phyloP scores from a whole-genome alignment of 2,329 filamentous ascomycete species.

The Thyridium curvatum region DNA sequence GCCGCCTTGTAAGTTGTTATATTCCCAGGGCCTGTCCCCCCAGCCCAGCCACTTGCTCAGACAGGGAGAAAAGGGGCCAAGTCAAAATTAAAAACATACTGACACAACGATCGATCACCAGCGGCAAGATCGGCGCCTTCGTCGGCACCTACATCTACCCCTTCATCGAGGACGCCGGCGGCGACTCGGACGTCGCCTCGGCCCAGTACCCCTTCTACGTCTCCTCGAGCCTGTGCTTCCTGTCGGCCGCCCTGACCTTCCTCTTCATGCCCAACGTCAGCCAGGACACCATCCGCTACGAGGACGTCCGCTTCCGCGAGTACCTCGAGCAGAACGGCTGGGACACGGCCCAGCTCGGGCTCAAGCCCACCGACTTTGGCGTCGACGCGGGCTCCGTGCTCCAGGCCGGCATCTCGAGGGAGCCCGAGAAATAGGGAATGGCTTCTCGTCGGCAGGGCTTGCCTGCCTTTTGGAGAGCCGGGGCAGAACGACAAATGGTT shows the following conservation, averaged over 20 bases:
- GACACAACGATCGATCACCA: too few relatives aligned
- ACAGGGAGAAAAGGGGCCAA: too few relatives aligned
- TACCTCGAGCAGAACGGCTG: slow-evolving; percentile 72
- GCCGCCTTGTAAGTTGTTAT: too few relatives aligned
- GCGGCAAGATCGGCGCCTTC: slow-evolving; percentile 77
- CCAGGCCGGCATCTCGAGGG: too few relatives aligned
- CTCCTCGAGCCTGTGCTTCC: slow-evolving; percentile 68
- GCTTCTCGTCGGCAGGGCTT: too few relatives aligned
- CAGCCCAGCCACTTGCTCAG: too few relatives aligned
- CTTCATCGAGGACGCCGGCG: slow-evolving; percentile 59
- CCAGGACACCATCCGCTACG: slow-evolving; percentile 76
- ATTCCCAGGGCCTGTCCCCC: too few relatives aligned
- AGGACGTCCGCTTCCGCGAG: slow-evolving; percentile 69
- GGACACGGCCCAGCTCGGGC: slow-evolving; percentile 55
- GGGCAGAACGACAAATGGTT: too few relatives aligned
- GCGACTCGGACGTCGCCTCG: slow-evolving; percentile 42
- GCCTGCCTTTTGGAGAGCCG: too few relatives aligned
- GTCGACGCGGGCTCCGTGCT: too few relatives aligned
- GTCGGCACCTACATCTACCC: slow-evolving; percentile 80
- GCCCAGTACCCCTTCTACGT: slow-evolving; percentile 91
- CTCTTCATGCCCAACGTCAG: slow-evolving; percentile 70
- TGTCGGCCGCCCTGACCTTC: slow-evolving; percentile 60
- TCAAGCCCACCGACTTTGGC: slow-evolving; percentile 15
- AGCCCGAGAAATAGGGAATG: too few relatives aligned
- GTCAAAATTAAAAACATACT: too few relatives aligned